These are phyloP conservation scores for Acanthamoeba triangularis DNA, from an alignment of 208 protist genomes.

Conservation along the genomic window DNA sequence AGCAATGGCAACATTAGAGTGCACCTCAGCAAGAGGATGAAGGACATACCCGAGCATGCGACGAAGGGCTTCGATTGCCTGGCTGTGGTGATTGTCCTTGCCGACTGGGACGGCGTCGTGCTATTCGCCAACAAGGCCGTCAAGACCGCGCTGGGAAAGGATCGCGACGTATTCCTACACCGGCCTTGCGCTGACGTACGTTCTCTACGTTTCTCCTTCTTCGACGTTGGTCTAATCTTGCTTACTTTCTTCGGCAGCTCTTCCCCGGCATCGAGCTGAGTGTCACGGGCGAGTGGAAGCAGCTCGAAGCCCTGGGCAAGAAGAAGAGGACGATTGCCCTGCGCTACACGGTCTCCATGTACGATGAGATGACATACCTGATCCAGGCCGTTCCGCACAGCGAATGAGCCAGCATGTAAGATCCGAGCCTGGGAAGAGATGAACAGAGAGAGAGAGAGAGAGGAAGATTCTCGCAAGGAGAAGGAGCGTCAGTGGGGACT, in stretches of 20 bases:
- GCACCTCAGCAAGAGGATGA: conserved; percentile 13
- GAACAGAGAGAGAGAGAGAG: neutral
- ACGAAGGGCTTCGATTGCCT: neutral
- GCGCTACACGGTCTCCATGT: neutral
- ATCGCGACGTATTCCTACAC: neutral
- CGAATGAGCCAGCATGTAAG: neutral
- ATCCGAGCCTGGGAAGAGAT: neutral
- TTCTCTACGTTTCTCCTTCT: too few species aligned
- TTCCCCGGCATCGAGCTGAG: neutral
- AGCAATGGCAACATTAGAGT: neutral
- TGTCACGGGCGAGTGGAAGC: neutral
- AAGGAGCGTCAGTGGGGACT: neutral
- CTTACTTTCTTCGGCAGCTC: neutral
- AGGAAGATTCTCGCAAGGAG: too few species aligned
- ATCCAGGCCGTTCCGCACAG: conserved; percentile 1
- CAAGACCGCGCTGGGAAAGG: neutral
- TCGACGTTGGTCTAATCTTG: too few species aligned
- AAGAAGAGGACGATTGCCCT: neutral
- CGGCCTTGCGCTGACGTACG: neutral
- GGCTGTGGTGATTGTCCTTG: neutral
- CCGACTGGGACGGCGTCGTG: conserved; percentile 14
- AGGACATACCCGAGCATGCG: neutral
- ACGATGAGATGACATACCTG: conserved; percentile 1
- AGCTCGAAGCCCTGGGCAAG: neutral
- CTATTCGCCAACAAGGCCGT: conserved; percentile 5